Base-by-base conservation (phyloP, 179 eudicot species). In the Camellia oleifera region DNA sequence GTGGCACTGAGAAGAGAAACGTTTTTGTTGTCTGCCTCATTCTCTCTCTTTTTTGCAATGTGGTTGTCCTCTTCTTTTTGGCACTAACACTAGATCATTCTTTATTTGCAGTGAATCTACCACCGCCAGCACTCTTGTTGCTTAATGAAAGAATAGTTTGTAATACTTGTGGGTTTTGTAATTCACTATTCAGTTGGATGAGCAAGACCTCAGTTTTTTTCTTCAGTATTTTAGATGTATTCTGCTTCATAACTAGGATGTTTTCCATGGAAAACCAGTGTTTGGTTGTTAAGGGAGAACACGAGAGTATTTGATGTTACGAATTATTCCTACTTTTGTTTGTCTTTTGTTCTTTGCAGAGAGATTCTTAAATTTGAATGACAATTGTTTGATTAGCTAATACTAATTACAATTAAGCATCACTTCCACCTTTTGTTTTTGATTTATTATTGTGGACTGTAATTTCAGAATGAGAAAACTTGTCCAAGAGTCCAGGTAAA, bases 101-200 rank as follows among this genome's bases (percentile, higher is more conserved):
- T 5, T 44, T 77, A 5, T n/a, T 80, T 83, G 81, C 83, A 84
- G 86, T 18, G 86, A 84, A 67, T 84, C 86, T 8, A 84, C 86
- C 79, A 84, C 23, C 86, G 86, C 86, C 67, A 84, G 86, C 76
- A 84, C 86, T 1, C 86, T 84, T 32, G 86, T 84, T 76, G 86
- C 86, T 4, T 83, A 83, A 67, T 46, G 57, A 13, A 53, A 42
- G 32, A 26, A 61, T 32, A 60, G 2, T 20, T 62, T 45, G 78
- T 3, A 11, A 65, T n/a, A 44, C 10, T 61, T 18, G 12, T 61
- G 32, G 69, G 57, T 62, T 63, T 63, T 66, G 53, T 64, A 63
- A 20, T 73, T 46, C 20, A 18, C 15, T 46, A n/a, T 48, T 17
- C 45, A 4, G 6, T 48, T 63, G 10, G 56, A 40, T 45, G 65